Conservation (phyloP, 768 basidiomycete genomes). For the Termitomyces sp. region DNA sequence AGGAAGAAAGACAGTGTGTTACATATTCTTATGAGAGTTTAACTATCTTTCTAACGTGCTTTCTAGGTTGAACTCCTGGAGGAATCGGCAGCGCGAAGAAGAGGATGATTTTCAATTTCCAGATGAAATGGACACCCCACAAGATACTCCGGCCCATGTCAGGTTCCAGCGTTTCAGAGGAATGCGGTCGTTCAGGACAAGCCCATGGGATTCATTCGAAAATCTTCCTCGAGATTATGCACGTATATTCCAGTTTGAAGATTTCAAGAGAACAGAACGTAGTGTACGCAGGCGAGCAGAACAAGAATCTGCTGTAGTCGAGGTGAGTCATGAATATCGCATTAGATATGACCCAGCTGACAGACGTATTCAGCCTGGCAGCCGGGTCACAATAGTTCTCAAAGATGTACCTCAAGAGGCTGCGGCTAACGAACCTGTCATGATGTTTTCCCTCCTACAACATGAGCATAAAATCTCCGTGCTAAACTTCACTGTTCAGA, state of each 20-base stretch:
- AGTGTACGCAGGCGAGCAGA: slow-evolving; percentile 62
- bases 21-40: background rate
- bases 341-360: background rate
- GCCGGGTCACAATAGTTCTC: slow-evolving; percentile 71
- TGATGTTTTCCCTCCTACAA: slow-evolving; percentile 78
- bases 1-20: slow-evolving; percentile 82
- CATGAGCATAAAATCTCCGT: slow-evolving; percentile 97
- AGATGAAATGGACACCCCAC: slow-evolving; percentile 94
- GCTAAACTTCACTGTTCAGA: slow-evolving; percentile 86
- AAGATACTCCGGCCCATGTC: slow-evolving; percentile 68
- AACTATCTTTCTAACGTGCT: slow-evolving; percentile 4
- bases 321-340: slow-evolving; percentile 41
- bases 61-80: slow-evolving; percentile 62
- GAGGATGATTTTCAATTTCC: slow-evolving; percentile 85
- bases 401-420: slow-evolving; percentile 70
- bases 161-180: slow-evolving; percentile 94
- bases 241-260: slow-evolving; percentile 94
- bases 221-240: slow-evolving; percentile 93
- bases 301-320: slow-evolving; percentile 50
- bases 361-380: slow-evolving; percentile 55
- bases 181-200: slow-evolving; percentile 87
- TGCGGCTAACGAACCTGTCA: slow-evolving; percentile 40
- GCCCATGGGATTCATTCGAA: slow-evolving; percentile 97
- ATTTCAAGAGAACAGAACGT: slow-evolving; percentile 82
- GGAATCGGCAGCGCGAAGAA: slow-evolving; percentile 66